phyloP scores from a whole-genome alignment of 2,329 filamentous ascomycete genomes.

The Epichloe typhina region DNA sequence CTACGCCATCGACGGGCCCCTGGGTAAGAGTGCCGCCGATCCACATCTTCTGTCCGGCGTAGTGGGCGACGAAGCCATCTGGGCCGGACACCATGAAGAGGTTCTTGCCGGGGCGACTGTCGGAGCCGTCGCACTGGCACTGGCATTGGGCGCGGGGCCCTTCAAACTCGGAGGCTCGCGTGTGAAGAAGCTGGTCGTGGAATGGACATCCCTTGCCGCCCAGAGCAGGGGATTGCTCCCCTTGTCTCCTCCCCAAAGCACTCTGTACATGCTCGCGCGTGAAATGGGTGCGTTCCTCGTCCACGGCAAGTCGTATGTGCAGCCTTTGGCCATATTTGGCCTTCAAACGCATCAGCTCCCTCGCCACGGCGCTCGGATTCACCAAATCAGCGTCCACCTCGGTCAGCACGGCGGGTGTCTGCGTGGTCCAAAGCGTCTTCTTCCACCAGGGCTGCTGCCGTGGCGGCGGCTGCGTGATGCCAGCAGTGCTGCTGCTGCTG shows the following conservation, averaged over 20 bases:
- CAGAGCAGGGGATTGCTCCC: background rate
- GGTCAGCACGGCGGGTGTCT: conserved; percentile 6
- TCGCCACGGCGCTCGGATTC: conserved; percentile 37
- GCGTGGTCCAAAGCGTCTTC: conserved; percentile 12
- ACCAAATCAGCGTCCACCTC: conserved; percentile 12
- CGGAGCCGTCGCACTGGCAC: conserved; percentile 14
- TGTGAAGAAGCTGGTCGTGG: conserved; percentile 19
- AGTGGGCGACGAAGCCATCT: conserved; percentile 72
- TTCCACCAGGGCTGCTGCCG: conserved; percentile 14
- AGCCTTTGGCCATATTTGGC: conserved; percentile 40
- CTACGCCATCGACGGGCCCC: conserved; percentile 56
- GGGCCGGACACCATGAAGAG: conserved; percentile 81
- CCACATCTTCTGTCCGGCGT: conserved; percentile 72
- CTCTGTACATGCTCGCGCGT: conserved; percentile 33
- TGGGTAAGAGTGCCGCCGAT: conserved; percentile 58
- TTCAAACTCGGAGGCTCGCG: conserved; percentile 19
- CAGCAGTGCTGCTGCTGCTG: background rate
- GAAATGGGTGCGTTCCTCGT: conserved; percentile 63
- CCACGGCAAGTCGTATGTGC: conserved; percentile 63
- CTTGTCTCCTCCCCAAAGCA: conserved; percentile 11
- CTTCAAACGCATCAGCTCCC: conserved; percentile 52
- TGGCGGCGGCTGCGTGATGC: background rate
- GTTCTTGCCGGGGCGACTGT: conserved; percentile 33
- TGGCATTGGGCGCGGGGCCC: conserved; percentile 12
- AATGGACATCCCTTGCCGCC: conserved; percentile 13